Evolutionary conservation across 441 rosid species (phyloP), one percentile per base, ranked within the genome.

Genomic region (Populus hybrid): DNA sequence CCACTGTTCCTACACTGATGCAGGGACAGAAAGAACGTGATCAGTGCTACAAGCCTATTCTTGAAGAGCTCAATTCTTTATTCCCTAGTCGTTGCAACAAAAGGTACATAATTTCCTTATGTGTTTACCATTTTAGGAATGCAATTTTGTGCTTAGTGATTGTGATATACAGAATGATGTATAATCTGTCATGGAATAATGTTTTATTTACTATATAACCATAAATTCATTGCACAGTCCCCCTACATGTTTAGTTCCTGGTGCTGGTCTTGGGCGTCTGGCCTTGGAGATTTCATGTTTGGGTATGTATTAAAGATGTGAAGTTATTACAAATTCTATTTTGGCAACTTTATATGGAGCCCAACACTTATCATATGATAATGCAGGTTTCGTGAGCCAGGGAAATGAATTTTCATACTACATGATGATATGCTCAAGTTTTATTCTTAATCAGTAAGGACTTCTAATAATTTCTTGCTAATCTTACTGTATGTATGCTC

Each of bases 361-460:
- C 69, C 86, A 74, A 78, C 59, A 68, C 79, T 67, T 81, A 45
- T 82, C 40, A 8, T 33, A 12, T 63, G 68, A 50, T 79, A 70
- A 68, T 68, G 74, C 93, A 96, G 99, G 99, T 88, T 96, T 96
- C 78, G 84, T 92, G 50, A 88, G 99, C 89, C 99, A 96, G 84
- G 98, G 99, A 85, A 96, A 96, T 82, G 99, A 96, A 79, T 94
- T 96, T 87, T 96, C 99, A 8, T 96, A 96, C 88, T 96, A 94
- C 88, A 96, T 96, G 98, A 96, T 96, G 98, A 96, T 96, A 80
- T 96, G 97, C 89, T 96, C 99, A 12, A 94, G 97, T 86, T 96
- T 94, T 82, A 89, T 96, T 89, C 96, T 96, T 79, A 94, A 96
- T 76, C 87, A 87, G 98, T 94, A 90, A 94, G 97, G 76, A 12